These are phyloP conservation scores for Ganoderma leucocontextum DNA, from an alignment of 1,284 basidiomycete species.

Conservation along the genomic window DNA sequence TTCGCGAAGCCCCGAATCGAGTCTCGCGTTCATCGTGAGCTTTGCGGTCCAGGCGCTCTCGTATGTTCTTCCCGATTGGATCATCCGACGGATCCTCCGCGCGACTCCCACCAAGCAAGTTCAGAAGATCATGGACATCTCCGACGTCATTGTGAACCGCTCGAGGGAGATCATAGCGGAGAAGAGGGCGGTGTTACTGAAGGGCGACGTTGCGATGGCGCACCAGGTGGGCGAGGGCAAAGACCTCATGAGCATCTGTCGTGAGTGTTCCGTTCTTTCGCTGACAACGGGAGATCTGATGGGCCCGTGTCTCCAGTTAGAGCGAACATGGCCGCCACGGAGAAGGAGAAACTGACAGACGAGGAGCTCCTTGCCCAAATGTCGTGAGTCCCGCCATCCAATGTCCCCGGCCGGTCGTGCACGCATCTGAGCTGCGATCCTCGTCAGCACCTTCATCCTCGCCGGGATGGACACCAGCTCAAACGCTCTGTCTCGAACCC, in stretches of 20 bases:
- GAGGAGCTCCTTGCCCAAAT: constrained; percentile 15
- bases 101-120: not conserved
- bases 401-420: too few species aligned
- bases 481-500: constrained; percentile 19
- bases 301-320: not conserved
- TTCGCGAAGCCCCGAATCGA: not conserved
- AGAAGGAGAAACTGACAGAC: constrained; percentile 6
- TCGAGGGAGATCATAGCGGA: constrained; percentile 19
- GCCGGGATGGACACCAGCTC: constrained; percentile 19
- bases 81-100: constrained; percentile 1
- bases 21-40: not conserved
- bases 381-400: not conserved
- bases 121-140: constrained; percentile 13
- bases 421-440: not conserved
- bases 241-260: constrained; percentile 41
- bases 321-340: constrained; percentile 9
- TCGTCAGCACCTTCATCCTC: constrained; percentile 19
- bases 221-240: constrained; percentile 35
- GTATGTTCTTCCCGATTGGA: not conserved
- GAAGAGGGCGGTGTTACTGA: constrained; percentile 30
- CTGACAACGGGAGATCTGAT: not conserved
- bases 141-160: constrained; percentile 20
- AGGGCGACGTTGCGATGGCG: constrained; percentile 34
- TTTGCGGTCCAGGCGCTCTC: not conserved
- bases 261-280: constrained; percentile 25